phyloP scores from a whole-genome alignment of 495 filamentous ascomycete genomes.

The Mytilinidion resinicola region DNA sequence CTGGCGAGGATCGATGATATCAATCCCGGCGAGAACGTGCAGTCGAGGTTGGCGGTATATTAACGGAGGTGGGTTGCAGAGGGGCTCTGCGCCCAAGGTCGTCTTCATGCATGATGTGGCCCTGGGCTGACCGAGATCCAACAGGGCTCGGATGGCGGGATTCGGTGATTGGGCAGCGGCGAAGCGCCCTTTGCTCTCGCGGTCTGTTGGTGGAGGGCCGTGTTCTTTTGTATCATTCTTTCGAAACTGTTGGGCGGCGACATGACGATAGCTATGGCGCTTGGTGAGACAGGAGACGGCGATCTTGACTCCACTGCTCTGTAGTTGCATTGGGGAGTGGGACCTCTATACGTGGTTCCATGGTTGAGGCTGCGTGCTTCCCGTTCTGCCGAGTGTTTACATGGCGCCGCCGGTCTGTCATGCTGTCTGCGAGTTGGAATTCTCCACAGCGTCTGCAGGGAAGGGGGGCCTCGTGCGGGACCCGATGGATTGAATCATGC shows the following conservation, averaged over 20 bases:
- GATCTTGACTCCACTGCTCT: background rate
- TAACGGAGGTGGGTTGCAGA: background rate
- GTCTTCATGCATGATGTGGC: background rate
- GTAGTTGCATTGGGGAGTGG: background rate
- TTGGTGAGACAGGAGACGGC: background rate
- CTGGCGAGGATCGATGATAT: no score
- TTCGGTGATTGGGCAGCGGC: background rate
- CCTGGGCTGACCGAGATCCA: background rate
- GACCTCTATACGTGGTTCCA: background rate
- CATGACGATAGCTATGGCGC: background rate
- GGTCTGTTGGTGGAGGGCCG: background rate
- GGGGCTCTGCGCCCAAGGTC: constrained; percentile 1
- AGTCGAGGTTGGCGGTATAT: background rate
- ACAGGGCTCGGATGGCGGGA: background rate
- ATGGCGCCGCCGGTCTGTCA: background rate
- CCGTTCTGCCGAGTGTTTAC: background rate
- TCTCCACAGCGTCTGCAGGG: background rate
- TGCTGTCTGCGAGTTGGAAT: background rate
- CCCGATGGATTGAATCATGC: background rate
- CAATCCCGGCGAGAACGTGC: no score
- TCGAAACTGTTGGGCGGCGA: background rate
- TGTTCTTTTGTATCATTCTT: background rate
- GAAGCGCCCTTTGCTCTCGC: background rate
- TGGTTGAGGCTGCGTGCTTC: no score
- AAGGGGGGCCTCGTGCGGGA: background rate